Evolutionary conservation across 768 basidiomycete genomes (phyloP), one percentile per base, ranked within the genome.

Genomic region (Lactarius hatsudake): DNA sequence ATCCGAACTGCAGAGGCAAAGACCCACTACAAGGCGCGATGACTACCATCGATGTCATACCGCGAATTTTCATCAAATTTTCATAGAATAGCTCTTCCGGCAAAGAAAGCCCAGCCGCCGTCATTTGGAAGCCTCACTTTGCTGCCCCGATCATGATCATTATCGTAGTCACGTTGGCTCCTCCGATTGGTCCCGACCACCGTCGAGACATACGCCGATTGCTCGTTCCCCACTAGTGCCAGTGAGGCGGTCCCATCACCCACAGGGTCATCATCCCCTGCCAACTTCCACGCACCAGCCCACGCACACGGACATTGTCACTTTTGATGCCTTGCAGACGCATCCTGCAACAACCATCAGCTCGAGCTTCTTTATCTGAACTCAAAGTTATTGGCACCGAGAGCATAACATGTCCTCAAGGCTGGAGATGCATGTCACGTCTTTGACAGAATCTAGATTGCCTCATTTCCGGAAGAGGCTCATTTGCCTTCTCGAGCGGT

Each of bases 401-500:
- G 48, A n/a, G 5, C 51, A 26, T 53, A 53, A 23, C 51, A 26
- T 15, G 23, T 53, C 51, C 51, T 53, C 51, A 15, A 53, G 51
- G 51, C 51, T 26, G 13, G 15, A 30, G 30, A 18, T n/a, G 23
- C 23, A 23, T 13, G 51, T 53, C 62, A 20, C n/a, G n/a, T 18
- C 23, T 43, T 43, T 42, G 62, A 55, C 30, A 55, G 45, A 26
- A 32, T 45, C 30, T 45, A 57, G 55, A 32, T 63, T 13, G 62
- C 62, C 13, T 43, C 54, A 12, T 8, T 43, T 30, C 54, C 20
- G 34, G 56, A 43, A 17, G 23, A 30, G 8, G 5, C 4, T 28
- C 15, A 45, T 58, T 56, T 64, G 43, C 63, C 56, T 55, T 43
- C 45, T 28, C 59, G 15, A 38, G 36, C 23, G 26, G 9, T 59